phyloP scores from a whole-genome alignment of 371 early-diverging fungal species.

The Rhizopus sp. region DNA sequence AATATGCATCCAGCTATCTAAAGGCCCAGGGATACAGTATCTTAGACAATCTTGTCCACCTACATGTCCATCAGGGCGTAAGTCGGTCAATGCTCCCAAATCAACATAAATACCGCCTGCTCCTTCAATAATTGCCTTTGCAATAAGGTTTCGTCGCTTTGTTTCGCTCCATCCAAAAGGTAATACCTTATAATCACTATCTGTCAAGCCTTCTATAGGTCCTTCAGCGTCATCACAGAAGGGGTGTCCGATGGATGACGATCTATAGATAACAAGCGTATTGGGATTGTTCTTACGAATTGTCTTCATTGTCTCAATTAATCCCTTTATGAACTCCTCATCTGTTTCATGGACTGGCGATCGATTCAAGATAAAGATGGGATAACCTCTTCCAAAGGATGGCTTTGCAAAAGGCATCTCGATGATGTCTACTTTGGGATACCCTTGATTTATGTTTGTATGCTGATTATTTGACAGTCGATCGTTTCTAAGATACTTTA shows the following conservation, averaged over 20 bases:
- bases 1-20: slow-evolving; percentile 58
- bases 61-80: slow-evolving; percentile 62
- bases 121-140: slow-evolving; percentile 54
- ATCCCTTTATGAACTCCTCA: slow-evolving; percentile 38
- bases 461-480: slow-evolving; percentile 42
- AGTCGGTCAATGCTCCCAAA: slow-evolving; percentile 51
- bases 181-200: slow-evolving; percentile 31
- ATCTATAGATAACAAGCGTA: slow-evolving; percentile 51
- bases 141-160: slow-evolving; percentile 57
- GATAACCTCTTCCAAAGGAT: slow-evolving; percentile 32
- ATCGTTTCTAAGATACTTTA: slow-evolving; percentile 60
- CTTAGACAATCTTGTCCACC: slow-evolving; percentile 65
- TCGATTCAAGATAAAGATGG: slow-evolving; percentile 52
- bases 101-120: slow-evolving; percentile 63
- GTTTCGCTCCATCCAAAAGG: slow-evolving; percentile 61
- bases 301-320: slow-evolving; percentile 43
- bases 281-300: slow-evolving; percentile 40
- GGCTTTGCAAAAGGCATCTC: slow-evolving; percentile 53
- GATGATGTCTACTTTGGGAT: slow-evolving; percentile 37
- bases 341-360: slow-evolving; percentile 51
- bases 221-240: slow-evolving; percentile 42
- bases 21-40: slow-evolving; percentile 66
- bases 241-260: slow-evolving; percentile 54
- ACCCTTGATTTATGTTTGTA: slow-evolving; percentile 30
- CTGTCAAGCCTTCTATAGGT: slow-evolving; percentile 38